phyloP scores from a whole-genome alignment of 2,329 filamentous ascomycete genomes.

The Fonsecaea multimorphosa region DNA sequence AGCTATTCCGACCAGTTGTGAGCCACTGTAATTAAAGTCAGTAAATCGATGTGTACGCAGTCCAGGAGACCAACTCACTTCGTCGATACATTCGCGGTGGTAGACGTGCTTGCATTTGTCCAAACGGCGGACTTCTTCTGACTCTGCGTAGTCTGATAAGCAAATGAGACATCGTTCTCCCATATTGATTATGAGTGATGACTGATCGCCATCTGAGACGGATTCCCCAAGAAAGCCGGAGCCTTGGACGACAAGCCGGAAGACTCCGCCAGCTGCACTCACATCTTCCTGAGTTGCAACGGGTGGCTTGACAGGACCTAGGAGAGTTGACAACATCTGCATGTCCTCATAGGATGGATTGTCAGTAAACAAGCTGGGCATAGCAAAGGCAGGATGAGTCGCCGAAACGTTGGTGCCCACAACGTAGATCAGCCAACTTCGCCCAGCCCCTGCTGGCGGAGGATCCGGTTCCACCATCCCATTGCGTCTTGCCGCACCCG shows the following conservation, averaged over 20 bases:
- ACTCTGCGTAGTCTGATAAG: constrained; percentile 67
- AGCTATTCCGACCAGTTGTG: constrained; percentile 70
- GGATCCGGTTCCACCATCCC: constrained; percentile 68
- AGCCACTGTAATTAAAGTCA: constrained; percentile 63
- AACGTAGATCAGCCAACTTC: constrained; percentile 76
- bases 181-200: constrained; percentile 45
- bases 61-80: constrained; percentile 56
- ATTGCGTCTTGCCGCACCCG: constrained; percentile 67
- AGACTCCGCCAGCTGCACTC: constrained; percentile 66
- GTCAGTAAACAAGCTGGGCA: constrained; percentile 72
- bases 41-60: constrained; percentile 26
- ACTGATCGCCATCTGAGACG: constrained; percentile 46
- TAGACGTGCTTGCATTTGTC: constrained; percentile 70
- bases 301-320: constrained; percentile 71
- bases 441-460: constrained; percentile 55
- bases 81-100: constrained; percentile 72
- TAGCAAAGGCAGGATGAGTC: constrained; percentile 72
- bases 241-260: constrained; percentile 56
- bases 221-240: constrained; percentile 56
- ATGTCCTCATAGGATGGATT: constrained; percentile 74
- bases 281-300: constrained; percentile 71
- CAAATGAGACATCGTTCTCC: constrained; percentile 70
- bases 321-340: constrained; percentile 69
- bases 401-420: constrained; percentile 72
- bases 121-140: constrained; percentile 66